Base-by-base conservation (phyloP, 1,139 yeast species). In the Taiozyma sp. region DNA sequence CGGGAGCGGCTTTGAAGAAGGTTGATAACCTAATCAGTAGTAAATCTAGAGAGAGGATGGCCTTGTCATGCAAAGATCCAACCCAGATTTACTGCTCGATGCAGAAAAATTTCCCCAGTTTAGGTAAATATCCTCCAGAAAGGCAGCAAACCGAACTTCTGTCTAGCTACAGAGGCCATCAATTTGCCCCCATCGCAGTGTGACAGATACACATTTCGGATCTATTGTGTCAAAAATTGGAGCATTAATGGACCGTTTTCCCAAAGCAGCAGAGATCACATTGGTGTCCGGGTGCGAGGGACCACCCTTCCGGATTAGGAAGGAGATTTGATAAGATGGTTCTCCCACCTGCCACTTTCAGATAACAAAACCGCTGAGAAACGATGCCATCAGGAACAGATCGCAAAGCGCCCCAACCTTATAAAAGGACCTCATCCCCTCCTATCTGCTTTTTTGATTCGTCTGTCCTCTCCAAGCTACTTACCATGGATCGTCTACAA, bases 401-500 rank as follows among this genome's bases (percentile, higher is more conserved):
- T 38, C 14, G 14, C 24, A 19, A 6, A 8, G 24, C 24, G 19
- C 24, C n/a, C 24, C 9, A 38, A 38, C 4, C 6, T 19, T 22
- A 38, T 38, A 38, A 38, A 38, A 32, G 36, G 36, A 2, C 34
- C 34, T 30, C 34, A 13, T 30, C n/a, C 34, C 34, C 19, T 19
- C 34, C 34, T 30, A 4, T 30, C 30, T 28, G 30, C 13, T 10
- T 28, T 10, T 28, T 9, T 10, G 10, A 28, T 10, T 28, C 8
- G 4, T 28, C 30, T 28, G 12, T 28, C 9, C 19, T 32, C 38
- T 36, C 22, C 36, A 32, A 32, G 36, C 36, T 32, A 32, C 36
- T 29, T 27, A 43, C 30, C 29, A 83, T 83, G 89, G 87, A 83
- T 69, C 81, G 89, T 72, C 75, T 83, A 63, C 76, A 75, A 61